Percentiles rank a stretch among this genome's conserved stretches.
These are phyloP conservation scores for Chlamydomonas eustigma DNA, from an alignment of 139 green algal species.

Conservation along the genomic window DNA sequence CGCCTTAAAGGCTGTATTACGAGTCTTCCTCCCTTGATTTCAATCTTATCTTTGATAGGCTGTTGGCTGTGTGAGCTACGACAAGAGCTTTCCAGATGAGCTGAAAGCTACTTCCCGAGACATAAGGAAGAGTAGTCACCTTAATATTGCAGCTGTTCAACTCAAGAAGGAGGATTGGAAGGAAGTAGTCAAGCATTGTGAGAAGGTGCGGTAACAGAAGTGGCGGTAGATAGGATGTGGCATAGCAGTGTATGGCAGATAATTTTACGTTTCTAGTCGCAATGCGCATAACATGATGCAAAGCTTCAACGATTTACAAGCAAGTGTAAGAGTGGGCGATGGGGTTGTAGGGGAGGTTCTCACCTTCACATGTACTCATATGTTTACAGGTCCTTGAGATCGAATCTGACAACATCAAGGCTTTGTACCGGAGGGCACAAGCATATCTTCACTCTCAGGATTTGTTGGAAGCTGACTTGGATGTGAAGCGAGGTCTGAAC, in stretches of 20 bases:
- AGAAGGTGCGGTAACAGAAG: slow-evolving; percentile 40
- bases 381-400: slow-evolving; percentile 82
- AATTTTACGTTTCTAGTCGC: no score
- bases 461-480: slow-evolving; percentile 72
- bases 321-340: no score
- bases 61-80: slow-evolving; percentile 50
- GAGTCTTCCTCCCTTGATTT: no score
- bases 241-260: no score
- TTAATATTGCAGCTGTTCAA: slow-evolving; percentile 83
- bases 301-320: no score
- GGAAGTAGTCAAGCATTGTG: slow-evolving; percentile 51
- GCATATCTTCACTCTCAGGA: slow-evolving; percentile 41
- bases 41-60: slow-evolving; percentile 16
- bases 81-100: slow-evolving; percentile 58
- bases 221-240: background rate
- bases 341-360: no score
- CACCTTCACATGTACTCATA: no score
- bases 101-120: slow-evolving; percentile 42
- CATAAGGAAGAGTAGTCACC: slow-evolving; percentile 58
- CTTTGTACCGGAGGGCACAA: slow-evolving; percentile 86
- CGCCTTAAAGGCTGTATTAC: no score
- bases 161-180: slow-evolving; percentile 69
- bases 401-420: slow-evolving; percentile 89
- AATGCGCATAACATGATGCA: no score
- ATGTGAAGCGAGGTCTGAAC: slow-evolving; percentile 63